Base-by-base conservation (phyloP, 148 eudicot species). In the Nepenthes gracilis region DNA sequence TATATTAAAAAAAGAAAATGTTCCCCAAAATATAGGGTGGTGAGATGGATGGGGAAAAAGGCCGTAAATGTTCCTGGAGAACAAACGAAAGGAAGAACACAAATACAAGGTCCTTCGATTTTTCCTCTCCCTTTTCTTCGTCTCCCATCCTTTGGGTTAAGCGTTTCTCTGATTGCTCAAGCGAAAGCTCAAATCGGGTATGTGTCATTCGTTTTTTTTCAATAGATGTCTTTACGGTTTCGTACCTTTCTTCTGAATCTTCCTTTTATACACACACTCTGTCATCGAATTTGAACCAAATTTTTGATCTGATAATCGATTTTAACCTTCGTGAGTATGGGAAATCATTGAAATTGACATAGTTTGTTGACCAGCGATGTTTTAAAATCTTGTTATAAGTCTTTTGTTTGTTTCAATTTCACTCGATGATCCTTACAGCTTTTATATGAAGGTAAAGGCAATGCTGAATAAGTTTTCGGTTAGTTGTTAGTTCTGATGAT, bases 171-270 rank as follows among this genome's bases (percentile, higher is more conserved):
- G 65, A 35, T 63, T 43, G 40, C 34, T 36, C 48, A 13, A 23
- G 23, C 23, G 23, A 23, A 23, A 43, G 43, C 66, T 57, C 63
- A n/a, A 71, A 67, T 67, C 68, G 9, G 78, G 78, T 74, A 74
- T 62, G 77, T 23, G 43, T 55, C 56, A 64, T 64, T 58, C 36
- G 36, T 35, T 23, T 23, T 23, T 45, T 63, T 63, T 5, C 35
- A 35, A 54, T 36, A 63, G 53, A 59, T 52, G 47, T 59, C 33
- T 33, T 23, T 23, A 23, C 23, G 0, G 23, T 23, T 23, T 23
- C 23, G 23, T 23, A 23, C 23, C 0, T 23, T 23, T 23, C 2
- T 33, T 32, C 36, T 36, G 58, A 55, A 5, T 33, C 4, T 32
- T 33, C 7, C 23, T 33, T 55, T 2, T 11, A 33, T 55, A 32